phyloP scores from a whole-genome alignment of 2,329 filamentous ascomycete genomes.

The Botrytis fragariae region DNA sequence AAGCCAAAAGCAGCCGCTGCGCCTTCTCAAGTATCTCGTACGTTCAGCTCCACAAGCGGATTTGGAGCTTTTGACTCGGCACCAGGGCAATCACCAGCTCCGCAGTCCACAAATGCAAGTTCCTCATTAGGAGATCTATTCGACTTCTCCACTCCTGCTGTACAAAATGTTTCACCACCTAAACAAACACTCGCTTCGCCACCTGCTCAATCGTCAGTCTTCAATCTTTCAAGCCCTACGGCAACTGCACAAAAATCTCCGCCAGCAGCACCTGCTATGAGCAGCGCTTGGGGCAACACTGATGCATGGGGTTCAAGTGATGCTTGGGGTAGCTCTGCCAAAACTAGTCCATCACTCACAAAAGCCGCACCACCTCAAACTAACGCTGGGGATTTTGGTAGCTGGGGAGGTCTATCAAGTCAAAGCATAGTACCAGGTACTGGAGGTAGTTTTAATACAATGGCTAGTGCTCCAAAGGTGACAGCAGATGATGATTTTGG shows the following conservation, averaged over 20 bases:
- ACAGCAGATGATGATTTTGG: conserved; percentile 93
- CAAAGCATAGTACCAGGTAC: conserved; percentile 61
- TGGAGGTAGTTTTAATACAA: conserved; percentile 59
- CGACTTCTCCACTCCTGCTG: conserved; percentile 61
- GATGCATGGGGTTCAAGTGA: conserved; percentile 83
- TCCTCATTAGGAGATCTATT: conserved; percentile 77
- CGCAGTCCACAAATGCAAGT: conserved; percentile 35
- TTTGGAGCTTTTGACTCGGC: conserved; percentile 59
- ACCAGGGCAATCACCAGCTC: conserved; percentile 44
- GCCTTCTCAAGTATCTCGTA: conserved; percentile 46
- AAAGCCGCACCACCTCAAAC: conserved; percentile 41
- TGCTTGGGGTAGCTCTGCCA: conserved; percentile 70
- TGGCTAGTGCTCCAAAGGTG: conserved; percentile 59
- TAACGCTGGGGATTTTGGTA: conserved; percentile 60
- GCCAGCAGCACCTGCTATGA: conserved; percentile 41
- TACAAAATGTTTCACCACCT: conserved; percentile 44
- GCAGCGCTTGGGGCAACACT: conserved; percentile 44
- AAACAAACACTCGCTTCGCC: conserved; percentile 40
- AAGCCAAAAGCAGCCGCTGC: conserved; percentile 57
- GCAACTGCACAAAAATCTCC: conserved; percentile 45
- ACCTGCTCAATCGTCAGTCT: conserved; percentile 59
- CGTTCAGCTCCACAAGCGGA: conserved; percentile 55
- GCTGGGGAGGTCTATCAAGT: conserved; percentile 49
- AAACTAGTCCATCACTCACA: conserved; percentile 47
- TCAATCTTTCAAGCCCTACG: conserved; percentile 67